phyloP scores from a whole-genome alignment of 2,329 filamentous ascomycete species.

The Remersonia thermophila region DNA sequence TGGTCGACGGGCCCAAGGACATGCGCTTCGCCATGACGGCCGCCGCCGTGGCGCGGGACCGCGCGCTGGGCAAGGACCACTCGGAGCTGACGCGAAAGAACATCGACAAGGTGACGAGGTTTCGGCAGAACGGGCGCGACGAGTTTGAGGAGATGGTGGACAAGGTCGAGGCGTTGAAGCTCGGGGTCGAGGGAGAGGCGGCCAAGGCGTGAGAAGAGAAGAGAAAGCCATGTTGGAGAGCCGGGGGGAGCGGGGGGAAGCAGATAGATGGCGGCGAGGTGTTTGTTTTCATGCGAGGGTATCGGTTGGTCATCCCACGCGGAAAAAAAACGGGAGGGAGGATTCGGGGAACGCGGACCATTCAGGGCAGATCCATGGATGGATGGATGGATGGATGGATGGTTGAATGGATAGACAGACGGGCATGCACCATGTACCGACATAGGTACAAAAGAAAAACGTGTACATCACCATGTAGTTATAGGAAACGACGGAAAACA shows the following conservation, averaged over 20 bases:
- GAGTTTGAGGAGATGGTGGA: constrained; percentile 55
- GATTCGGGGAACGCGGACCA: too few relatives aligned
- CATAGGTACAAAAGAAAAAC: too few relatives aligned
- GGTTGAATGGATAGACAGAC: neutral
- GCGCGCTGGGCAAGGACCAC: constrained; percentile 41
- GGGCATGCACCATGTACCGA: too few relatives aligned
- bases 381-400: too few relatives aligned
- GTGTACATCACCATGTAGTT: neutral
- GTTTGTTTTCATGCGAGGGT: too few relatives aligned
- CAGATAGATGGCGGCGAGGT: too few relatives aligned
- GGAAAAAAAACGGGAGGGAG: too few relatives aligned
- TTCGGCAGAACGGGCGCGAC: constrained; percentile 51
- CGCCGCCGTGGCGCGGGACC: constrained; percentile 59
- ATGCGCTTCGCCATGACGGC: constrained; percentile 93
- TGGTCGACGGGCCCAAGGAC: constrained; percentile 89
- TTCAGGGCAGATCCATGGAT: too few relatives aligned
- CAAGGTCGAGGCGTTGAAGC: constrained; percentile 26
- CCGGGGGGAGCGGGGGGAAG: constrained; percentile 1
- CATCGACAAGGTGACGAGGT: constrained; percentile 70
- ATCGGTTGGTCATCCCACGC: too few relatives aligned
- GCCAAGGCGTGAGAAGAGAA: too few relatives aligned
- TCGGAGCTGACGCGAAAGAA: constrained; percentile 67
- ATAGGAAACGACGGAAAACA: too few relatives aligned
- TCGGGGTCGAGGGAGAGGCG: too few relatives aligned
- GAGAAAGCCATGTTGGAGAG: constrained; percentile 20